phyloP scores from a whole-genome alignment of 768 basidiomycete genomes.

The Collybiopsis confluens region DNA sequence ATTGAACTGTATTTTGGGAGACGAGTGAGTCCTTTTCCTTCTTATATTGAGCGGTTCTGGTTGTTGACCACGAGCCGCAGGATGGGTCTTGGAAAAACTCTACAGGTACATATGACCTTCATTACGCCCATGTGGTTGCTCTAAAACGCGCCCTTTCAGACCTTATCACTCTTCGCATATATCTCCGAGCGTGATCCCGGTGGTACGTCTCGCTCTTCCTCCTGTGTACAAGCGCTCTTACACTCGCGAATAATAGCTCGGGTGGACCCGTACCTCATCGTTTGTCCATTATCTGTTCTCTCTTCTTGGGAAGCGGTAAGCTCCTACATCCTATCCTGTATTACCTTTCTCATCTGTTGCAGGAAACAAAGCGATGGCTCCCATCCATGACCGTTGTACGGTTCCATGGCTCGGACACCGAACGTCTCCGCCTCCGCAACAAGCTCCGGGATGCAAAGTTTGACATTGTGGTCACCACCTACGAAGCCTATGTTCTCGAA shows the following conservation, averaged over 20 bases:
- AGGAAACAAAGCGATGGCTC: constrained; percentile 54
- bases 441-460: constrained; percentile 33
- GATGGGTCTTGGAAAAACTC: constrained; percentile 65
- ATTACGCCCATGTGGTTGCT: not conserved
- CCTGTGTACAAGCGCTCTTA: not conserved
- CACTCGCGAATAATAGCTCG: constrained; percentile 25
- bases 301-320: constrained; percentile 53
- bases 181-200: constrained; percentile 52
- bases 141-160: constrained; percentile 26
- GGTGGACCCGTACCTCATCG: constrained; percentile 63
- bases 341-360: constrained; percentile 5
- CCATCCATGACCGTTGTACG: constrained; percentile 50
- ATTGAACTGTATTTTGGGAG: constrained; percentile 70
- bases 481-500: constrained; percentile 58
- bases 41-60: too few relatives aligned
- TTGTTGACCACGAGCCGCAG: constrained; percentile 19
- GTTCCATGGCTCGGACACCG: constrained; percentile 54
- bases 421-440: constrained; percentile 53
- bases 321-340: not conserved
- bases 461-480: constrained; percentile 65
- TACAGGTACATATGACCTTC: constrained; percentile 36
- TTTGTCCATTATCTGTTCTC: constrained; percentile 69
- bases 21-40: constrained; percentile 45
- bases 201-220: not conserved
- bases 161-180: constrained; percentile 63